Base-by-base conservation (phyloP, 129 eudicot species). In the Pseudognaphalium luteoalbum region DNA sequence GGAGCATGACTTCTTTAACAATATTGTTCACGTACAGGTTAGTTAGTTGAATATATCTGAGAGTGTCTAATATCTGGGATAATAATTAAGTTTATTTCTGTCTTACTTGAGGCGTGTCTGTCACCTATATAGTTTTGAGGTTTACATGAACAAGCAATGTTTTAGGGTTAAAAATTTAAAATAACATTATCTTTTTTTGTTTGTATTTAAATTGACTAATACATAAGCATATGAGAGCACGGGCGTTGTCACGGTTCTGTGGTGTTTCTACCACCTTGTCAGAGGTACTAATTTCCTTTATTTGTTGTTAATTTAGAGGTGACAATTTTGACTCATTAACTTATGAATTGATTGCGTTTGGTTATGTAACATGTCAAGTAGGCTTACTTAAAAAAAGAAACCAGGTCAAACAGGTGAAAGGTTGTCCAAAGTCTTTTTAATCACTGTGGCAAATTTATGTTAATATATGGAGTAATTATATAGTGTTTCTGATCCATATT, bases 11-110 rank as follows among this genome's bases (percentile, higher is more conserved):
- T 34, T 93, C 74, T 93, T 93, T 20, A 87, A 70, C 61, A 93
- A 93, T 77, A 80, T 93, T 37, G 73, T 86, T 66, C 98, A 93
- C 81, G 60, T 90, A 68, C 98, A 93, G 91, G 98, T 88, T 64
- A 71, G 72, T 52, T 32, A 32, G 34, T 32, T 32, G 34, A 32
- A 32, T 32, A 32, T 34, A 34, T 34, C 5, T 34, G 0, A 34
- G 37, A 34, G 37, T 34, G 6, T 34, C 6, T 34, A 34, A 44
- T 2, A 16, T 17, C 51, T 32, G n/a, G 22, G 17, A 50, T 50
- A 10, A 12, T 14, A 14, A 50, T 12, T 50, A 1, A 10, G 34
- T 58, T 10, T 17, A 28, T 22, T 15, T 32, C 22, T 34, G 28
- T 2, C 37, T 34, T 34, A 34, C 37, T 34, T 34, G 37, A 34